Evolutionary conservation across 2,329 filamentous ascomycete species (phyloP), one percentile per base, ranked within the genome.

Genomic region (Aspergillus novofumigatus): DNA sequence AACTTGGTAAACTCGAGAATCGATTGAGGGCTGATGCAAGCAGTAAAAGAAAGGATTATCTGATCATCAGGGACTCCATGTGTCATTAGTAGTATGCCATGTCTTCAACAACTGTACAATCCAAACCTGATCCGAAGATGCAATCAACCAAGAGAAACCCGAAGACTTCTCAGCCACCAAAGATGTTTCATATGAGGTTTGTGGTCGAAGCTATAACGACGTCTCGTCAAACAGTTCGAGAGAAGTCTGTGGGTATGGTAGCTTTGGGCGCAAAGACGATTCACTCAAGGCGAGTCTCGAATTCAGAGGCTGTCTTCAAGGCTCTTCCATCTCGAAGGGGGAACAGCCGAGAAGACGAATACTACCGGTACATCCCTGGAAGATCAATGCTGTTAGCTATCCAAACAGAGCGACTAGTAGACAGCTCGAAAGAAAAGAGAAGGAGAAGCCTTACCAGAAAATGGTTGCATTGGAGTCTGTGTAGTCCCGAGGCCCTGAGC

Each of bases 381-480:
- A 7, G 21, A 32, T 20, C 20, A 14, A 25, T 44, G 29, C 35
- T 9, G 42, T 63, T 52, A 62, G 54, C 32, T n/a, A 21, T 21
- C n/a, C 23, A n/a, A 23, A 41, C 49, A 23, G 53, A 47, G 35
- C 44, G 28, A 35, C 25, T 23, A 25, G 4, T 32, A 50, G 4
- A 28, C 54, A 44, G 42, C 17, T 45, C 4, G 20, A 42, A 38
- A 6, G 14, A 2, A 20, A 28, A 21, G 41, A 9, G 11, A 32
- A 8, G 42, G 14, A 44, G 35, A n/a, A 28, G 47, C 4, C 72
- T 59, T 71, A 76, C 74, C 69, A 54, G 68, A 60, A 61, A 72
- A 75, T 44, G 67, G 63, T 51, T 71, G 68, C 56, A 66, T 59
- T 4, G 60, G 59, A 20, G 59, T 49, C 51, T 69, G 68, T 7